Percentiles rank a stretch among this genome's conserved stretches.
phyloP scores from a whole-genome alignment of 306 rosid genomes.

The Casuarina glauca region DNA sequence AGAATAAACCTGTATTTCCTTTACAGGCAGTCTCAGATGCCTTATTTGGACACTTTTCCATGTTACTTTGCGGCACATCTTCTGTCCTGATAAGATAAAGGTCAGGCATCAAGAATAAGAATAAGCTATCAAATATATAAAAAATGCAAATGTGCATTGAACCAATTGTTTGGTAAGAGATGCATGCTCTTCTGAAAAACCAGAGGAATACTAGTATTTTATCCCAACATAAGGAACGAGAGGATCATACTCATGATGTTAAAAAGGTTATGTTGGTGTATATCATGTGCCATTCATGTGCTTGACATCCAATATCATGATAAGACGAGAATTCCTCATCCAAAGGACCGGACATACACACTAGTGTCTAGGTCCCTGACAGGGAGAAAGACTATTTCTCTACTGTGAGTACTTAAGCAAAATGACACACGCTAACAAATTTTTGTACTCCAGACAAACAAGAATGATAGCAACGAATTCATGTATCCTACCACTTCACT shows the following conservation, averaged over 20 bases:
- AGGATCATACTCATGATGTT: not conserved
- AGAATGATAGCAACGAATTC: slow-evolving; percentile 1
- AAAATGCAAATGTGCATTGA: not conserved
- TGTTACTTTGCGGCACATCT: slow-evolving; percentile 36
- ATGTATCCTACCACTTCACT: slow-evolving; percentile 40
- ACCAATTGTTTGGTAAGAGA: not conserved
- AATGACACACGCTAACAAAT: not conserved
- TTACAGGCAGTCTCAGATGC: slow-evolving; percentile 26
- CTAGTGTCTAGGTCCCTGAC: not conserved
- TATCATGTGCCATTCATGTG: slow-evolving; percentile 1
- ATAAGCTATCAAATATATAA: not conserved
- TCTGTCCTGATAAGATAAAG: slow-evolving; percentile 45
- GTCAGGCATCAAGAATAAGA: not conserved
- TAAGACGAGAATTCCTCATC: not conserved
- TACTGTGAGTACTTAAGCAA: not conserved
- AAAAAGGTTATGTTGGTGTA: not conserved
- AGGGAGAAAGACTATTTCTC: not conserved
- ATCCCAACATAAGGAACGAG: not conserved
- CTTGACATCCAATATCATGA: slow-evolving; percentile 1
- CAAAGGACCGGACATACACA: not conserved
- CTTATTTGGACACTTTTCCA: slow-evolving; percentile 36
- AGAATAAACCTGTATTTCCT: slow-evolving; percentile 47
- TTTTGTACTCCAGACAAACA: not conserved
- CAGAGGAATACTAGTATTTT: not conserved
- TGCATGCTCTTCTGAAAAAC: not conserved